Evolutionary conservation across 345 rosid species (phyloP).

Genomic region (Aquilaria sinensis): DNA sequence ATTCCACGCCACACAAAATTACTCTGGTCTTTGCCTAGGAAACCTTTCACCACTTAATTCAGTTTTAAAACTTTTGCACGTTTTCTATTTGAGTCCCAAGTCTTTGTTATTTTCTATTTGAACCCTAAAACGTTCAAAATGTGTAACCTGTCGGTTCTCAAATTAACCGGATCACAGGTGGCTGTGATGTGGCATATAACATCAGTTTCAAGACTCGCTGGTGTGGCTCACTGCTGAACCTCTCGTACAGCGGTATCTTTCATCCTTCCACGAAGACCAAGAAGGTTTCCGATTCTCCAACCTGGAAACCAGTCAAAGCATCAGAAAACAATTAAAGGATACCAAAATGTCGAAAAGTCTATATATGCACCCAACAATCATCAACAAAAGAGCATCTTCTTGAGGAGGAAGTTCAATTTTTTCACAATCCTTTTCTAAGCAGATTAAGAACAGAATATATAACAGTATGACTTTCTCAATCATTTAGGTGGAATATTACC

Average conservation of each 20-base stretch:
- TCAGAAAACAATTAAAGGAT: conserved; percentile 6
- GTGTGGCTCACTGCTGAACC: conserved; percentile 32
- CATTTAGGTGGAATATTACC: neutral
- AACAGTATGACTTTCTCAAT: conserved; percentile 1
- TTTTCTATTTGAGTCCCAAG: too few relatives aligned
- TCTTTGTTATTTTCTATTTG: too few relatives aligned
- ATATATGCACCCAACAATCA: neutral
- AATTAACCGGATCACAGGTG: too few relatives aligned
- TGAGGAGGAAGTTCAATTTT: neutral
- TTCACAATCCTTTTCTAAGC: conserved; percentile 14
- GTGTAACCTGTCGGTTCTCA: too few relatives aligned
- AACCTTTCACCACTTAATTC: too few relatives aligned
- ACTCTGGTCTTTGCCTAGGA: too few relatives aligned
- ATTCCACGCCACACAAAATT: too few relatives aligned
- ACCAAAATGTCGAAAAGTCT: neutral
- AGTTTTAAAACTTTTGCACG: too few relatives aligned
- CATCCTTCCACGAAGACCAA: conserved; percentile 51
- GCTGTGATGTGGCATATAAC: too few relatives aligned
- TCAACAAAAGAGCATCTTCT: neutral
- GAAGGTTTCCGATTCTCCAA: conserved; percentile 33
- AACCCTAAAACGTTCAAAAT: too few relatives aligned
- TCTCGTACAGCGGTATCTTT: conserved; percentile 51
- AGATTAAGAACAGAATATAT: conserved; percentile 18
- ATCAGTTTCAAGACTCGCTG: too few relatives aligned
- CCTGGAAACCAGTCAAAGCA: conserved; percentile 21